These are phyloP conservation scores for Eucalyptus polyanthemos DNA, from an alignment of 345 rosid species.

Conservation along the genomic window DNA sequence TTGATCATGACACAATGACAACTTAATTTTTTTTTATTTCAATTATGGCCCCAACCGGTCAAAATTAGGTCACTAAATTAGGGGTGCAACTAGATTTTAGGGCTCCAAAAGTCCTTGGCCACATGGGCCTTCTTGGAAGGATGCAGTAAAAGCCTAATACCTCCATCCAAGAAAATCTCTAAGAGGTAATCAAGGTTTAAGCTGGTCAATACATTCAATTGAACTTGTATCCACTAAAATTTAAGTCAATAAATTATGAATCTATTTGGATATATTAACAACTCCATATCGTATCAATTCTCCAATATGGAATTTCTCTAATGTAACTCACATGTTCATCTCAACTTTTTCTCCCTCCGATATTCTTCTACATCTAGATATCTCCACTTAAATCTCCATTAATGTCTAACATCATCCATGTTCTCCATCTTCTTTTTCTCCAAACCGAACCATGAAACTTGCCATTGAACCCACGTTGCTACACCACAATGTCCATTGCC, in stretches of 20 bases:
- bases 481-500: neutral
- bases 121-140: neutral
- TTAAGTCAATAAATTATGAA: too few relatives aligned
- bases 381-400: neutral
- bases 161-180: neutral
- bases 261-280: too few relatives aligned
- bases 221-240: neutral
- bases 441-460: too few relatives aligned
- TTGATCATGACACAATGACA: neutral
- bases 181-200: neutral
- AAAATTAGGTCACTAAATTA: neutral
- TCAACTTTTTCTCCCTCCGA: neutral
- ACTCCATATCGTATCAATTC: too few relatives aligned
- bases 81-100: neutral
- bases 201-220: neutral
- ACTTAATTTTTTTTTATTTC: neutral
- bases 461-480: neutral
- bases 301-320: too few relatives aligned
- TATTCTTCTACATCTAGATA: neutral
- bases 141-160: neutral
- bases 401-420: neutral
- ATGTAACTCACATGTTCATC: neutral
- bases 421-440: neutral
- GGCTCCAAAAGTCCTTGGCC: neutral
- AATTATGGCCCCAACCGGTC: neutral